Base-by-base conservation (phyloP, 2,329 filamentous ascomycete genomes). In the Drechslerella coelobrocha region DNA sequence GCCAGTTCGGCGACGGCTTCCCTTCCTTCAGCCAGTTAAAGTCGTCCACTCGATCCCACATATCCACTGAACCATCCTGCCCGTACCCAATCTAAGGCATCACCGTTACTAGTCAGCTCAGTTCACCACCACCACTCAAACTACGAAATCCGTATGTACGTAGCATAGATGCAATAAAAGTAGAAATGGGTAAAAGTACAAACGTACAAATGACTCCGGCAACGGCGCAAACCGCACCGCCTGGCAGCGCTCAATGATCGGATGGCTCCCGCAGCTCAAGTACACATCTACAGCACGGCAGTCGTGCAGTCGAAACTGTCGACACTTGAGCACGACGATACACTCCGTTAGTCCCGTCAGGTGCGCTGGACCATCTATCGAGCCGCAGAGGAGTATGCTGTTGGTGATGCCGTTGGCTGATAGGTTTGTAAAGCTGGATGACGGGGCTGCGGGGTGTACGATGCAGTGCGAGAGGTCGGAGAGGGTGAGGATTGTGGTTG, bases 1-100 rank as follows among this genome's bases (percentile, higher is more conserved):
- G 85, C 91, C 93, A 99, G 77, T 99, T 92, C 1, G 94, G 94
- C 77, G 91, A 97, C 27, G 23, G 21, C 23, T 86, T 86, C 65
- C 90, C 91, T 14, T 85, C 83, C 79, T 92, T 95, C 73, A 97
- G 84, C 94, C 94, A 97, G 80, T 96, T 96, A 83, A 99, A 99
- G 78, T 99, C 94, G 78, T 97, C 91, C 14, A 97, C 90, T 76
- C 94, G 87, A 75, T 92, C 85, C 91, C 91, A 99, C 75, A 89
- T 85, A 77, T 96, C 93, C 65, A 24, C 10, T 47, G 45, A 8
- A 77, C 76, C 74, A 41, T 19, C 54, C n/a, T 41, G 60, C 12
- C 56, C 41, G 2, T 51, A 50, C n/a, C 59, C 47, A 17, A 29
- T 48, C 10, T 26, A 43, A 8, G 24, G 14, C 4, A 24, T 37